Conservation (phyloP, 192 early-diverging fungal genomes). For the Irineochytrium annulatum region DNA sequence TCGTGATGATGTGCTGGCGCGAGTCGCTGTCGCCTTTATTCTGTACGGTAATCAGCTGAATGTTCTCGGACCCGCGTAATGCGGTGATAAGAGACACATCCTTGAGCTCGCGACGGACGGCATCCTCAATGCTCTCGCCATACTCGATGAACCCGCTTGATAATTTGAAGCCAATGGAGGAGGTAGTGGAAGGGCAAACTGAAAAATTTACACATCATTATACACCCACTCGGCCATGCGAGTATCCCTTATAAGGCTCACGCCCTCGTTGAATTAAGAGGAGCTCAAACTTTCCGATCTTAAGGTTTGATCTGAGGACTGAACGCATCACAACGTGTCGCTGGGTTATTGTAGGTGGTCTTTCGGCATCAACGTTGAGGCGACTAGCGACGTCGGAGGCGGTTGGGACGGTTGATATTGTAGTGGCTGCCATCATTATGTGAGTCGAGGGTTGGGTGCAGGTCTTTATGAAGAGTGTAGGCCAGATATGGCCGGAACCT, state of each 20-base stretch:
- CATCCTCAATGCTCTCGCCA: neutral
- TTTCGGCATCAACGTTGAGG: neutral
- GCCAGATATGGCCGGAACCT: no score
- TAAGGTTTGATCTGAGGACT: neutral
- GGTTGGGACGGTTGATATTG: neutral
- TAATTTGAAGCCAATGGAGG: no score
- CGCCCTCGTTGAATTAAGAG: neutral
- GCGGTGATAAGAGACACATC: neutral
- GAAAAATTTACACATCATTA: neutral
- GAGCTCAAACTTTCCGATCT: neutral
- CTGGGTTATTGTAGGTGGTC: conserved; percentile 1
- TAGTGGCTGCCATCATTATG: no score
- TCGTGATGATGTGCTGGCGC: conserved; percentile 3
- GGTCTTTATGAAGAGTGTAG: no score
- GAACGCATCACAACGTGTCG: neutral
- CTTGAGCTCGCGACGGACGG: neutral
- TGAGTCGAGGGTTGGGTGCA: no score
- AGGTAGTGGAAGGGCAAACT: no score
- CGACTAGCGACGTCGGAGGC: neutral
- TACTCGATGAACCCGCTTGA: conserved; percentile 10
- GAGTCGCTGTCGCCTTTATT: neutral
- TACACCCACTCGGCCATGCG: neutral
- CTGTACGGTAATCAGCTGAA: conserved; percentile 1
- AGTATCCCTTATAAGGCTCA: neutral
- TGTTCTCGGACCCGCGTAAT: neutral